phyloP scores from a whole-genome alignment of 2,329 filamentous ascomycete genomes.

The Ophiocordyceps robertsii region DNA sequence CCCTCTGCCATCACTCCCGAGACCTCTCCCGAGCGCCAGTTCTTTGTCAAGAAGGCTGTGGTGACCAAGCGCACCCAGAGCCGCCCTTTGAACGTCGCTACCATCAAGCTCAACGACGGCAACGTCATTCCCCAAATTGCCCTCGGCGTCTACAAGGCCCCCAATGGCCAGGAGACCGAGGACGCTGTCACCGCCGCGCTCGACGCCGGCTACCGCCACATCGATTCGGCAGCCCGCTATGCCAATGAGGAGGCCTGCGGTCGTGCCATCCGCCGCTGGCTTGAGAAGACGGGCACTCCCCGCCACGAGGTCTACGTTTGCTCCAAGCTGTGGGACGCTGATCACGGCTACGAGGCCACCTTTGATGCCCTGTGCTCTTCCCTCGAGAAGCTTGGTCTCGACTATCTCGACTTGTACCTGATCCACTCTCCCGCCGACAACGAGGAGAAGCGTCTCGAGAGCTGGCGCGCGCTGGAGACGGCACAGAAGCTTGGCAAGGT shows the following conservation, averaged over 20 bases:
- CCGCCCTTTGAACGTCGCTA: slow-evolving; percentile 6
- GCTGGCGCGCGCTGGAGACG: slow-evolving; percentile 58
- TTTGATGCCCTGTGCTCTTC: slow-evolving; percentile 52
- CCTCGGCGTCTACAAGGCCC: slow-evolving; percentile 32
- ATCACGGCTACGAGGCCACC: slow-evolving; percentile 29
- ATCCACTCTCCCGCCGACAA: slow-evolving; percentile 56
- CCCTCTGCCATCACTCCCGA: slow-evolving; percentile 21
- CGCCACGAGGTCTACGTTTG: slow-evolving; percentile 56
- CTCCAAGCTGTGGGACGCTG: slow-evolving; percentile 51
- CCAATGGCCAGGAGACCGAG: slow-evolving; percentile 41
- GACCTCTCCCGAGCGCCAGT: slow-evolving; percentile 16
- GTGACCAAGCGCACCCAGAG: not conserved
- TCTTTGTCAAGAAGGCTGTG: slow-evolving; percentile 15
- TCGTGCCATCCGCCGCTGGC: slow-evolving; percentile 55
- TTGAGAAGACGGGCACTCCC: slow-evolving; percentile 46
- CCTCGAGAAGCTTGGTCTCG: slow-evolving; percentile 48
- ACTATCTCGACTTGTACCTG: slow-evolving; percentile 62
- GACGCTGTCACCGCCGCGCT: slow-evolving; percentile 48
- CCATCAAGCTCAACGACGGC: slow-evolving; percentile 58
- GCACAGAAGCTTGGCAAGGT: slow-evolving; percentile 53
- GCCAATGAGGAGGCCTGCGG: slow-evolving; percentile 58
- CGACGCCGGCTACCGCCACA: slow-evolving; percentile 38
- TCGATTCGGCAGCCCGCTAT: slow-evolving; percentile 45
- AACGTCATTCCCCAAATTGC: slow-evolving; percentile 47
- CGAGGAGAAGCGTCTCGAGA: slow-evolving; percentile 51